A percentile compares a stretch with the other conserved stretches of the same genome.
Evolutionary conservation across 768 basidiomycete genomes (phyloP).

Genomic region (Trametes coccinea): DNA sequence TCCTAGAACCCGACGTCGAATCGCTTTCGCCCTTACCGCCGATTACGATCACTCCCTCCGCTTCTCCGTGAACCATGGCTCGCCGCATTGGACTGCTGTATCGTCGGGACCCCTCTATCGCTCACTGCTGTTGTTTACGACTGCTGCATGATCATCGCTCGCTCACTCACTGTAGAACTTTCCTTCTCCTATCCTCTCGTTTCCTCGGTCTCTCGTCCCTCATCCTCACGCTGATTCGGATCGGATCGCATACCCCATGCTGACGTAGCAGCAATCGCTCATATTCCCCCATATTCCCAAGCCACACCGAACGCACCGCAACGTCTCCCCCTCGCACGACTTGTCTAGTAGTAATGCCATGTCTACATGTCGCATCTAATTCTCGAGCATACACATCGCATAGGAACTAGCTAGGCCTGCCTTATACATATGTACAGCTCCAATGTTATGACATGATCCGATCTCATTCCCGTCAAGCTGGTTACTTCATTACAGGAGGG

Average conservation of each 20-base stretch:
- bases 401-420: slow-evolving; percentile 22
- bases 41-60: slow-evolving; percentile 44
- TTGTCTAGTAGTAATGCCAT: slow-evolving; percentile 20
- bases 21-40: slow-evolving; percentile 36
- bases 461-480: neutral
- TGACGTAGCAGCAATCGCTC: slow-evolving; percentile 10
- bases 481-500: neutral
- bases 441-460: slow-evolving; percentile 18
- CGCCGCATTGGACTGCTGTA: slow-evolving; percentile 14
- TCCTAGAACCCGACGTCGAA: slow-evolving; percentile 23
- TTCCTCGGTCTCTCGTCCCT: neutral
- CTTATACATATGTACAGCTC: slow-evolving; percentile 22
- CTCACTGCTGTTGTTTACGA: slow-evolving; percentile 20
- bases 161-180: slow-evolving; percentile 18
- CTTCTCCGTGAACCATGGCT: slow-evolving; percentile 28
- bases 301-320: no score
- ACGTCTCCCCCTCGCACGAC: neutral
- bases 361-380: slow-evolving; percentile 25
- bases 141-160: slow-evolving; percentile 18
- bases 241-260: slow-evolving; percentile 26
- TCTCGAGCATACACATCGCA: slow-evolving; percentile 23
- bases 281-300: slow-evolving; percentile 1
- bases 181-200: neutral
- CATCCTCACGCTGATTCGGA: slow-evolving; percentile 5
- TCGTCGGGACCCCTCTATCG: neutral